phyloP scores from a whole-genome alignment of 345 rosid genomes.

The Dovyalis caffra region DNA sequence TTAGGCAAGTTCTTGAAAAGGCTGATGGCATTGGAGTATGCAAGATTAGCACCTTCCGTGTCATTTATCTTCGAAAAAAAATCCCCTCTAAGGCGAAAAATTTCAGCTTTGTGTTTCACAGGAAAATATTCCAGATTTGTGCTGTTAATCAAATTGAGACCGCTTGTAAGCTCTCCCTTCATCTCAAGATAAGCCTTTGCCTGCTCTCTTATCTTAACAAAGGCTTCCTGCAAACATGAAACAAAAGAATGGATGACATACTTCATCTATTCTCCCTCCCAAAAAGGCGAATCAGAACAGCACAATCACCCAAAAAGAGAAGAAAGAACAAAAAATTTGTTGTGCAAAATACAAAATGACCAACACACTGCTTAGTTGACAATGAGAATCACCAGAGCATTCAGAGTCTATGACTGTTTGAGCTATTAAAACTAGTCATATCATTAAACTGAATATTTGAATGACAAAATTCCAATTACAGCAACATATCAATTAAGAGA shows the following conservation, averaged over 20 bases:
- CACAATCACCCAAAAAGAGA: not conserved
- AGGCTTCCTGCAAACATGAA: slow-evolving; percentile 76
- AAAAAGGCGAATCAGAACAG: not conserved
- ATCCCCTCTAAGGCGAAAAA: slow-evolving; percentile 82
- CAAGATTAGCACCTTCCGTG: slow-evolving; percentile 74
- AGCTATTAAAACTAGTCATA: not conserved
- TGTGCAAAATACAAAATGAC: not conserved
- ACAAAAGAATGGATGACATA: slow-evolving; percentile 18
- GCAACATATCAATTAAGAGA: not conserved
- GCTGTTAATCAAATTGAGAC: slow-evolving; percentile 82
- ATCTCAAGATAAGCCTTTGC: slow-evolving; percentile 91
- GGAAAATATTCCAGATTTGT: slow-evolving; percentile 95
- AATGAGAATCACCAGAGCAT: not conserved
- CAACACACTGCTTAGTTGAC: not conserved
- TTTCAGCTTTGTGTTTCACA: slow-evolving; percentile 83
- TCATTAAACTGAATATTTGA: not conserved
- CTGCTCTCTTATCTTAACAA: slow-evolving; percentile 97
- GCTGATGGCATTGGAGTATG: slow-evolving; percentile 81
- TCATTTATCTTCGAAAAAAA: slow-evolving; percentile 73
- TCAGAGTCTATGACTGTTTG: not conserved
- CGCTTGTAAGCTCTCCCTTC: slow-evolving; percentile 88
- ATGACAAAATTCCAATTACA: too few species aligned
- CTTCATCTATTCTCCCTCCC: not conserved
- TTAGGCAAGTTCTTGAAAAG: slow-evolving; percentile 88
- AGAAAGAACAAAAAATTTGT: not conserved